Evolutionary conservation across 345 rosid species (phyloP), one percentile per base, ranked within the genome.

Genomic region (Gossypium anomalum): DNA sequence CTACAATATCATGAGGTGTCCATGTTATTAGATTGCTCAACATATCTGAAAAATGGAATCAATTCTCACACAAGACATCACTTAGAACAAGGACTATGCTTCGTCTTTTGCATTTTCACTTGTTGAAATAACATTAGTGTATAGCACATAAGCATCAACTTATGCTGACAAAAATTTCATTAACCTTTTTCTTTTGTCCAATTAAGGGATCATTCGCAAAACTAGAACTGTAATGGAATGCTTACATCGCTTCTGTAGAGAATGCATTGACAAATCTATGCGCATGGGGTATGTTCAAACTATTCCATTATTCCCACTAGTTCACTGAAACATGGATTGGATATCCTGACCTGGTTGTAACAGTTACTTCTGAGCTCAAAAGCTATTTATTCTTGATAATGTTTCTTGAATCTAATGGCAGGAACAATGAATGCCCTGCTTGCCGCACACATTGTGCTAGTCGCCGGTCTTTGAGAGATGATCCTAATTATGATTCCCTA

Each of bases 201-300:
- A 22, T 78, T 44, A 73, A 90, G 97, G 97, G 59, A 89, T 92
- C 73, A 92, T 92, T 63, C 88, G 85, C 76, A 92, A 90, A 78
- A 92, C 97, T 43, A 86, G 95, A 80, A 90, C 97, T 61, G 95
- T 92, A 52, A 92, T 87, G 93, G 97, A 90, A 78, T 92, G 97
- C 67, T 80, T 92, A 63, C 95, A 92, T 79, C 89, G 97, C 53
- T 92, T 92, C 83, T 92, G 97, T 78, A 79, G 93, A 76, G 93
- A 89, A 82, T 92, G 97, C 83, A 90, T 92, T 47, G 97, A 87
- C 84, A 90, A 89, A 81, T 88, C 93, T 59, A 90, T 92, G 97
- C 79, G 93, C 59, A 79, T 92, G 62, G 91, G 97, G 95, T 92
- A 85, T 67, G 81, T 78, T 70, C 43, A 74, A 74, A 64, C 45